Conservation (phyloP, 371 early-diverging fungal species). For the Coemansia sp. region DNA sequence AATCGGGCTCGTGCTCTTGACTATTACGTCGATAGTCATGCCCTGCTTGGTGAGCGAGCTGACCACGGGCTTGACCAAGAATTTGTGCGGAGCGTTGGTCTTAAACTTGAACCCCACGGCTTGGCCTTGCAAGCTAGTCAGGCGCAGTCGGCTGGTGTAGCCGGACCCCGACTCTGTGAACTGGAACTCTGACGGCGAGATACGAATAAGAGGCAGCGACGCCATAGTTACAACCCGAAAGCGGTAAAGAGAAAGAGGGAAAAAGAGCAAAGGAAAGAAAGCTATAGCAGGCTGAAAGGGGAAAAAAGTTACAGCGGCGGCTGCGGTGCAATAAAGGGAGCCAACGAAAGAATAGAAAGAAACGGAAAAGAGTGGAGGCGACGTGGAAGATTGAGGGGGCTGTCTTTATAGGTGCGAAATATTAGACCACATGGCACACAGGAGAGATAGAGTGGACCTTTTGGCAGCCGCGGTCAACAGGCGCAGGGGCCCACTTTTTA, state of each 20-base stretch:
- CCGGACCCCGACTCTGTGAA: slow-evolving; percentile 41
- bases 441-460: no score
- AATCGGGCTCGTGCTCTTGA: slow-evolving; percentile 49
- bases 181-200: slow-evolving; percentile 51
- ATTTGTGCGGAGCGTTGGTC: slow-evolving; percentile 63
- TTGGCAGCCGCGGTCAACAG: no score
- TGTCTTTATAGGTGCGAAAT: no score
- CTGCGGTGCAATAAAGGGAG: no score
- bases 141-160: slow-evolving; percentile 50
- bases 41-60: slow-evolving; percentile 54
- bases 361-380: no score
- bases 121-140: slow-evolving; percentile 50
- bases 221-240: slow-evolving; percentile 12
- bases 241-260: neutral
- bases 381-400: no score
- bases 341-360: no score
- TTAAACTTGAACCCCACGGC: slow-evolving; percentile 66
- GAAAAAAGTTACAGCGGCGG: no score
- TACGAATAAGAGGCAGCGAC: slow-evolving; percentile 45
- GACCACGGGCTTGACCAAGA: slow-evolving; percentile 61
- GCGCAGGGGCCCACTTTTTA: no score
- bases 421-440: no score
- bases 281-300: neutral
- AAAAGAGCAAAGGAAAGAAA: neutral
- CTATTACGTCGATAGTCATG: slow-evolving; percentile 57